Evolutionary conservation across 768 basidiomycete genomes (phyloP), one percentile per base, ranked within the genome.

Genomic region (Mrakia hoshinonis): DNA sequence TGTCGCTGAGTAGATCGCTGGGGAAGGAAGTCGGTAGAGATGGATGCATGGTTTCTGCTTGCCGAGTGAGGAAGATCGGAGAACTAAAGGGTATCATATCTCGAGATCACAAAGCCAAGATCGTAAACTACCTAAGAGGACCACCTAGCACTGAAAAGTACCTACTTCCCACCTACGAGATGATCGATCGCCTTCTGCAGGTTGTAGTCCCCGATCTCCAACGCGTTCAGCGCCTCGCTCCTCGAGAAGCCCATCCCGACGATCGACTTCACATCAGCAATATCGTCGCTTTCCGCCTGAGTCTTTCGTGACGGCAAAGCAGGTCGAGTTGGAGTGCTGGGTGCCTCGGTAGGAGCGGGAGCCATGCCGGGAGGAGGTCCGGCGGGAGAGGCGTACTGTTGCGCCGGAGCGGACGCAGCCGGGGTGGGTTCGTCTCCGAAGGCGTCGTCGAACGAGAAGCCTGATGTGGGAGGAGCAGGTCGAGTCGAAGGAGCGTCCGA

Each of bases 401-500:
- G 62, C 22, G 46, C 18, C 20, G 12, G 74, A 24, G n/a, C 69
- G 34, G 75, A 73, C 54, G 73, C n/a, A 48, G 6, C 67, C 38
- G 81, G 74, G 6, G 82, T 79, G 34, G 82, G 72, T 12, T 79
- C 76, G 43, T 81, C 76, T 82, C 83, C 67, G 72, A 87, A 88
- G 0, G 84, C 85, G 75, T 87, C 85, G 72, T 86, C 85, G 66
- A 85, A 85, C 11, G 82, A 81, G 68, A 82, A 79, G 36, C 43
- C 34, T 4, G 64, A 9, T 24, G 64, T 26, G 7, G 65, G 54
- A 60, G 39, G 63, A 72, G 67, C 36, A 74, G 67, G 20, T 63
- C 54, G 39, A 15, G 60, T 49, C 12, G 69, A 69, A 4, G 75
- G 10, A 52, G 77, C 78, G 1, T 81, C 76, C 48, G 76, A 74